Evolutionary conservation across 768 basidiomycete genomes (phyloP).

Genomic region (Russula virescens): DNA sequence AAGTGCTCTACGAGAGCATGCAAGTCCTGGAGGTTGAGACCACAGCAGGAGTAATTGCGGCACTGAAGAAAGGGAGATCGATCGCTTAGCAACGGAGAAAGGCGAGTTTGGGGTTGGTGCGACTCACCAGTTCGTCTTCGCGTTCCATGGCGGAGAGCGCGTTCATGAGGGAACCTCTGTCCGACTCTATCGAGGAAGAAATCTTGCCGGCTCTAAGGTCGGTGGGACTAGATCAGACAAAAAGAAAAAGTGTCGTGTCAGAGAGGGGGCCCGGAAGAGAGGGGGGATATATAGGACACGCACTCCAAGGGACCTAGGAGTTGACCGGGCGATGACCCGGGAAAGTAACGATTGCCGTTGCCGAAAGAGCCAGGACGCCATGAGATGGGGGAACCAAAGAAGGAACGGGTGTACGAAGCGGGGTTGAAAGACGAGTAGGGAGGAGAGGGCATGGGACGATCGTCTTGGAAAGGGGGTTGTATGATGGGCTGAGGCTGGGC

Average conservation of each 20-base stretch:
- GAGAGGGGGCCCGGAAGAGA: background rate
- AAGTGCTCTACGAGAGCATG: slow-evolving; percentile 89
- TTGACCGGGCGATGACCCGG: slow-evolving; percentile 54
- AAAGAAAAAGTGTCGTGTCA: background rate
- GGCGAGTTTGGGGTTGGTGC: background rate
- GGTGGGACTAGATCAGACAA: slow-evolving; percentile 36
- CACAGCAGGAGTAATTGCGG: slow-evolving; percentile 89
- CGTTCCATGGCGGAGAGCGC: slow-evolving; percentile 60
- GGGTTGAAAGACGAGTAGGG: slow-evolving; percentile 61
- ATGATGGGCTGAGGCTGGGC: slow-evolving; percentile 43
- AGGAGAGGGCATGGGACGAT: slow-evolving; percentile 35
- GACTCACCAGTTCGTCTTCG: slow-evolving; percentile 67
- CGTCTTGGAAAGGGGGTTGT: slow-evolving; percentile 30
- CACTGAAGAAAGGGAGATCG: slow-evolving; percentile 40
- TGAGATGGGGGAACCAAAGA: slow-evolving; percentile 67
- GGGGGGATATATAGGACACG: slow-evolving; percentile 29
- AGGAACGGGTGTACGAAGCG: slow-evolving; percentile 60
- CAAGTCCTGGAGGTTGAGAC: slow-evolving; percentile 65
- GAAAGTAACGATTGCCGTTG: slow-evolving; percentile 54
- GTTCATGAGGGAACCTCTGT: slow-evolving; percentile 54
- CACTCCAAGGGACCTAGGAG: slow-evolving; percentile 62
- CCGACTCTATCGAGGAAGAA: slow-evolving; percentile 54
- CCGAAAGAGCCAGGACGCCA: slow-evolving; percentile 66
- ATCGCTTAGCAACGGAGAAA: slow-evolving; percentile 16
- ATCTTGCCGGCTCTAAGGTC: slow-evolving; percentile 42